These are phyloP conservation scores for Amanita phalloides DNA, from an alignment of 768 basidiomycete genomes.

Conservation along the genomic window DNA sequence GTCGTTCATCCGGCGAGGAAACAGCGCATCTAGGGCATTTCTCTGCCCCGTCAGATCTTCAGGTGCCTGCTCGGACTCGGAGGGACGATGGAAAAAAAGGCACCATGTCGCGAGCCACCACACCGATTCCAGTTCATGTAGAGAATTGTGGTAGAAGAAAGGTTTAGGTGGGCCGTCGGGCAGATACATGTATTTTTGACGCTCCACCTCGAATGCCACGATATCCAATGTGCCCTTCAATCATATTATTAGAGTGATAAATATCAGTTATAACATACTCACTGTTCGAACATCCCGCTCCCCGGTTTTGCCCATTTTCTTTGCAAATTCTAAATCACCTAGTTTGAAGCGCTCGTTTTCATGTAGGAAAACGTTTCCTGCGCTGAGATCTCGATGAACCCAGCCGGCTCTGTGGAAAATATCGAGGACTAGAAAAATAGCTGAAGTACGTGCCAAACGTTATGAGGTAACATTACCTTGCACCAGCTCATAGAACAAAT, in stretches of 20 bases:
- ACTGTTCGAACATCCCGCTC: not conserved
- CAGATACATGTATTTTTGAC: no score
- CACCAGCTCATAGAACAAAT: no score
- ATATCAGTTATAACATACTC: not conserved
- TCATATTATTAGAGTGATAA: not conserved
- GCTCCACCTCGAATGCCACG: not conserved
- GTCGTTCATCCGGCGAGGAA: no score
- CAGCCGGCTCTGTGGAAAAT: not conserved
- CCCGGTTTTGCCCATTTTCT: no score
- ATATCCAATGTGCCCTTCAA: not conserved
- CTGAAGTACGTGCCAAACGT: no score
- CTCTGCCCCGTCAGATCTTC: no score
- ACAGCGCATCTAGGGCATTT: no score
- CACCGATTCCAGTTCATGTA: not conserved
- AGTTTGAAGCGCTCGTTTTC: not conserved
- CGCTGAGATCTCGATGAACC: not conserved
- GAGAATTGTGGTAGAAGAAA: conserved; percentile 1
- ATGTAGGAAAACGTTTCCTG: not conserved
- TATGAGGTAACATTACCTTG: no score
- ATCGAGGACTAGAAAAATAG: not conserved
- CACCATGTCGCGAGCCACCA: not conserved
- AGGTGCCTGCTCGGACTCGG: no score
- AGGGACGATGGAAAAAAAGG: not conserved
- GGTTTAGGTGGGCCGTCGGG: not conserved
- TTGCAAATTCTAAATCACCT: not conserved